phyloP scores from a whole-genome alignment of 2,329 filamentous ascomycete species.

The Stromatinia cepivora region DNA sequence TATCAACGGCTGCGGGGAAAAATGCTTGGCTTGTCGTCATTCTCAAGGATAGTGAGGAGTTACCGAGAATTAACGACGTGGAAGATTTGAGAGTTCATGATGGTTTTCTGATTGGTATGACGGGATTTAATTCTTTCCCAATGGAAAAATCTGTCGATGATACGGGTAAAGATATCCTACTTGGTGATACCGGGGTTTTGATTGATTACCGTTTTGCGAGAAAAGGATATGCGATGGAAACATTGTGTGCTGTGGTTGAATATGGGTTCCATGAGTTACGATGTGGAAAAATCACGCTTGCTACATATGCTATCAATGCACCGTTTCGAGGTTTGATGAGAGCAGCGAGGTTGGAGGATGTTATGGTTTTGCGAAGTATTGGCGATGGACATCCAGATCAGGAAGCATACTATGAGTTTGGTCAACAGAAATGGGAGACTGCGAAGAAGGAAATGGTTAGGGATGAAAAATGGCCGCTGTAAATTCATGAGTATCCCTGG shows the following conservation, averaged over 20 bases:
- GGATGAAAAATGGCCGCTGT: conserved; percentile 27
- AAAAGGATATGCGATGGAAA: conserved; percentile 33
- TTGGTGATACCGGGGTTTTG: conserved; percentile 31
- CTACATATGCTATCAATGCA: conserved; percentile 27
- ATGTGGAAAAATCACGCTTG: conserved; percentile 28
- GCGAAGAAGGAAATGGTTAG: conserved; percentile 25
- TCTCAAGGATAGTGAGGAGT: neutral
- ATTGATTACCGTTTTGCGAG: conserved; percentile 33
- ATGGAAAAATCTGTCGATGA: neutral
- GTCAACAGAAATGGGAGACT: conserved; percentile 26
- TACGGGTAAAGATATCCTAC: neutral
- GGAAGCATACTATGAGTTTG: conserved; percentile 23
- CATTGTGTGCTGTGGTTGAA: conserved; percentile 31
- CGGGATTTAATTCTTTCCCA: conserved; percentile 25
- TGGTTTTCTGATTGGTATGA: conserved; percentile 22
- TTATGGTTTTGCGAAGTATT: neutral
- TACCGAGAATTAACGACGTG: no score
- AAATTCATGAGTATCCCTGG: neutral
- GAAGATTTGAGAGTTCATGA: conserved; percentile 16
- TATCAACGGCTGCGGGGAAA: conserved; percentile 4
- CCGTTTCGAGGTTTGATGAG: conserved; percentile 25
- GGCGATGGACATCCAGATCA: neutral
- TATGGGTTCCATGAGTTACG: conserved; percentile 32
- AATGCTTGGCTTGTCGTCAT: conserved; percentile 24
- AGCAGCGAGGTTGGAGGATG: conserved; percentile 17